Evolutionary conservation across 2,329 filamentous ascomycete species (phyloP).

Genomic region (Fusarium marasasianum): DNA sequence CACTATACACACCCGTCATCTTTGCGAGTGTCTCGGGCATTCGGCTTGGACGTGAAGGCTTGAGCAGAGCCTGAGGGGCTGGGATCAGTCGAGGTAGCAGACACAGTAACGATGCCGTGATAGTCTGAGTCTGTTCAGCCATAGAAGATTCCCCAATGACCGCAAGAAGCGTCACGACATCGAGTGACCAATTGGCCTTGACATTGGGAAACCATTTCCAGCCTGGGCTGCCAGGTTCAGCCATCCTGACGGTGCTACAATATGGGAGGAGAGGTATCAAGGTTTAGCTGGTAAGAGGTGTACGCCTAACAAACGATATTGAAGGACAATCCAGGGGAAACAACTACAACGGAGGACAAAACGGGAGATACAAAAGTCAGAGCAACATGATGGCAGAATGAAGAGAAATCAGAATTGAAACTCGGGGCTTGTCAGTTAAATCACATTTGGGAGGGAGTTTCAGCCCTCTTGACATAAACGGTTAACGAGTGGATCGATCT

Average conservation of each 20-base stretch:
- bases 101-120: slow-evolving; percentile 67
- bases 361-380: neutral
- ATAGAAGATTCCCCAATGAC: slow-evolving; percentile 70
- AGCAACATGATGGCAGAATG: neutral
- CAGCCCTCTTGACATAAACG: neutral
- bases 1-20: slow-evolving; percentile 68
- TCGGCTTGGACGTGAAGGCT: slow-evolving; percentile 62
- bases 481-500: neutral
- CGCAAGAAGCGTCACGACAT: slow-evolving; percentile 70
- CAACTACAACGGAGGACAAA: neutral
- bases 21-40: slow-evolving; percentile 64
- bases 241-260: slow-evolving; percentile 29
- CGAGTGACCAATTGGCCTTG: slow-evolving; percentile 61
- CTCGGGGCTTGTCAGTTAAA: neutral
- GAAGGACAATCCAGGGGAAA: neutral
- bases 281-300: neutral
- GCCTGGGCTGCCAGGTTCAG: slow-evolving; percentile 36
- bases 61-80: slow-evolving; percentile 70
- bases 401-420: neutral
- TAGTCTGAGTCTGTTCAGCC: slow-evolving; percentile 65
- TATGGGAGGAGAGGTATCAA: neutral
- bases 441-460: neutral
- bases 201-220: slow-evolving; percentile 57
- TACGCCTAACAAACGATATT: neutral
- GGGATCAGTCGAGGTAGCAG: slow-evolving; percentile 69